Evolutionary conservation across 257 asterid genomes (phyloP).

Genomic region (Henckelia pumila): DNA sequence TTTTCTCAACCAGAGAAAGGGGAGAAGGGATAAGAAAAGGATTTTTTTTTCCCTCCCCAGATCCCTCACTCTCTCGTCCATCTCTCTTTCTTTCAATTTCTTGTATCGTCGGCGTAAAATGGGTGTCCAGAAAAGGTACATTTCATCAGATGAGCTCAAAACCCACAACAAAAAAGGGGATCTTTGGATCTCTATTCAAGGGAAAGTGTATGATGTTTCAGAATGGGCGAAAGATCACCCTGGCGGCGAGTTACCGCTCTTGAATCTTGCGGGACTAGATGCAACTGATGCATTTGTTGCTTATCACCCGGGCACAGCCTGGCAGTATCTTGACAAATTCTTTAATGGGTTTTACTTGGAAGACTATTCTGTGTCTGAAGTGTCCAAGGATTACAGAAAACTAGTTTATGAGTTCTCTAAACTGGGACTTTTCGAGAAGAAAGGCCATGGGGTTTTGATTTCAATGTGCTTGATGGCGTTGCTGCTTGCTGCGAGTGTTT

Average conservation of each 20-base stretch:
- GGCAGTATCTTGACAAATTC: constrained; percentile 56
- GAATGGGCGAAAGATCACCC: constrained; percentile 77
- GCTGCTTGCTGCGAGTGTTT: constrained; percentile 47
- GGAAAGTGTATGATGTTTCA: constrained; percentile 78
- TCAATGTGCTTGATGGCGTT: constrained; percentile 33
- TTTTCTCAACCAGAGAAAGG: constrained; percentile 4
- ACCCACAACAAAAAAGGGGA: constrained; percentile 72
- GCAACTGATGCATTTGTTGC: constrained; percentile 93
- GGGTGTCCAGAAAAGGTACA: constrained; percentile 50
- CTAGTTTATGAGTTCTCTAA: constrained; percentile 64
- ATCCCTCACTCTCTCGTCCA: constrained; percentile 16
- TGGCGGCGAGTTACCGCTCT: constrained; percentile 76
- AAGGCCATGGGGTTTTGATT: constrained; percentile 49
- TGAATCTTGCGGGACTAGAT: constrained; percentile 78
- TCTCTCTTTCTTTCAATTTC: not conserved
- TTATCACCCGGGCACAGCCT: constrained; percentile 68
- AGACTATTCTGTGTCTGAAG: constrained; percentile 61
- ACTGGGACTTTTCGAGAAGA: constrained; percentile 62
- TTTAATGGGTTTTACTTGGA: constrained; percentile 54
- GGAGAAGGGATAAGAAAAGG: constrained; percentile 1
- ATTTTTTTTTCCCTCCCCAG: constrained; percentile 17
- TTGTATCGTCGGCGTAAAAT: constrained; percentile 34
- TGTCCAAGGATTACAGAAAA: constrained; percentile 68
- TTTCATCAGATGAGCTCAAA: constrained; percentile 66
- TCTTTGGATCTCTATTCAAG: constrained; percentile 92